Evolutionary conservation across 768 basidiomycete species (phyloP).

Genomic region (Postia placenta): DNA sequence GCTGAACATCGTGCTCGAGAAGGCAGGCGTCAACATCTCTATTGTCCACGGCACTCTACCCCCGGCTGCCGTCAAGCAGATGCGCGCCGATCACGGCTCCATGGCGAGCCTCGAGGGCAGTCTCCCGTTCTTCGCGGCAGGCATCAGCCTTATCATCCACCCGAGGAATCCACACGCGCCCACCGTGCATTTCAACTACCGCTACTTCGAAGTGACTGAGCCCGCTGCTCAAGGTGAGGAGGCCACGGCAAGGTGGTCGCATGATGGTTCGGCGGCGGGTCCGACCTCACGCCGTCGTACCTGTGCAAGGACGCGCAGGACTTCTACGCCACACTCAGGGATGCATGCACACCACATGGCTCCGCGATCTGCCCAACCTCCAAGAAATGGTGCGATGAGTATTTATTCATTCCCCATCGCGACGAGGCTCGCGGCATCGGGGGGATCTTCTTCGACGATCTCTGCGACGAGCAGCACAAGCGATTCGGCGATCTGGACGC

Average conservation of each 20-base stretch:
- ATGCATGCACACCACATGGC: conserved; percentile 71
- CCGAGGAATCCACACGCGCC: conserved; percentile 91
- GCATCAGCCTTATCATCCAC: conserved; percentile 89
- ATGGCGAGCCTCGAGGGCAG: conserved; percentile 43
- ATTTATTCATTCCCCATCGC: conserved; percentile 90
- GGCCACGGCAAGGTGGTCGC: conserved; percentile 53
- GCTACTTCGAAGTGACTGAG: conserved; percentile 91
- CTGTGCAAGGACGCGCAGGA: conserved; percentile 81
- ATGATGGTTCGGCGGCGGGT: conserved; percentile 99
- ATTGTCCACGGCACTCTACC: conserved; percentile 86
- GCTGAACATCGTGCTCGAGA: conserved; percentile 65
- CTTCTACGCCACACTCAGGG: conserved; percentile 81
- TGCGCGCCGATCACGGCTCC: conserved; percentile 86
- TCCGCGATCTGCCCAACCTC: conserved; percentile 63
- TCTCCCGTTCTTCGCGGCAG: conserved; percentile 90
- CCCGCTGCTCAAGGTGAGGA: conserved; percentile 7
- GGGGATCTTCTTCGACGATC: conserved; percentile 95
- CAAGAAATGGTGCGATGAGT: conserved; percentile 97
- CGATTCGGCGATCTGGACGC: conserved; percentile 37
- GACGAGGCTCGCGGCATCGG: conserved; percentile 84
- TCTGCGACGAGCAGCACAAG: conserved; percentile 59
- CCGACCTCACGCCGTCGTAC: conserved; percentile 91
- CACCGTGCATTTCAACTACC: conserved; percentile 93
- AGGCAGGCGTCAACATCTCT: conserved; percentile 93
- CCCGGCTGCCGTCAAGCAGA: conserved; percentile 85